Evolutionary conservation across 192 early-diverging fungal species (phyloP), one percentile per base, ranked within the genome.

Genomic region (Entomortierella parvispora): DNA sequence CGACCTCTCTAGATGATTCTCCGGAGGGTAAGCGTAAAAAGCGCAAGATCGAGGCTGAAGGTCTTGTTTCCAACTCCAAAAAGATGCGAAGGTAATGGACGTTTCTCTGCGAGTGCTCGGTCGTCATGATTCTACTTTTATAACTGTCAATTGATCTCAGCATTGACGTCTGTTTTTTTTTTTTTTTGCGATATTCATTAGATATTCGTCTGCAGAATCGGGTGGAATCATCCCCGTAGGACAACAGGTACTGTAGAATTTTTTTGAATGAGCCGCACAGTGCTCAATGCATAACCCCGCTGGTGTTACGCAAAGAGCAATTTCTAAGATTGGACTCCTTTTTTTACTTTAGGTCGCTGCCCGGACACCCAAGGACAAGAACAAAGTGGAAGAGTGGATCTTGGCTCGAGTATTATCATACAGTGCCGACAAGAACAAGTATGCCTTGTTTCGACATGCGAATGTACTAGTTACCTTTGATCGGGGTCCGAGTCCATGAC

Each of bases 371-470:
- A 84, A 82, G 47, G 61, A 79, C 46, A 88, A 88, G 52, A 80
- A 84, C 49, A 82, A 80, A 50, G 67, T 74, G 26, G 72, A 88
- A 58, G 85, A 88, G 46, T 88, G 86, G 86, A 88, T 88, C 25
- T 46, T 84, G 48, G 86, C 86, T 10, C 65, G 76, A 5, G 83
- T 84, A 3, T 50, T 88, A 29, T 57, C 50, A 6, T 88, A 83
- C 40, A 62, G 72, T 61, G 32, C 81, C 10, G 86, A 88, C 7
- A 81, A 76, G 55, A 86, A 84, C 56, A 81, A 69, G 86, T 87
- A 82, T 42, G 60, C 33, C 15, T 28, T 10, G 31, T 7, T 26
- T 20, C 12, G 4, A 2, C 26, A 71, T 48, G 32, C 32, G 18
- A 2, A 51, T 14, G 18, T 14, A 25, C n/a, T n/a, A n/a, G n/a